phyloP scores from a whole-genome alignment of 2,329 filamentous ascomycete species.

The Alternaria triticina region DNA sequence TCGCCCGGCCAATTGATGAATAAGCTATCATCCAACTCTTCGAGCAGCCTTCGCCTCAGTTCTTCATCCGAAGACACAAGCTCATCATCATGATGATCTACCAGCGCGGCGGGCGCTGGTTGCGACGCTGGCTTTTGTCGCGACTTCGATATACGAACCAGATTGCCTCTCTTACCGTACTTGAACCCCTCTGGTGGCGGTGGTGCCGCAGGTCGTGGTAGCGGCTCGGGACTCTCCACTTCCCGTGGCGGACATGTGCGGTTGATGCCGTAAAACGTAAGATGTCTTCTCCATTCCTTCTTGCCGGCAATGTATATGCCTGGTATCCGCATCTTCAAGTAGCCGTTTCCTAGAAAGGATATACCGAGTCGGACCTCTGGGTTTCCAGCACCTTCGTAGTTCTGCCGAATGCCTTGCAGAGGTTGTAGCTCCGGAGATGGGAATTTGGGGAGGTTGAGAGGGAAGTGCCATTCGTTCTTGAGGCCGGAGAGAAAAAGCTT shows the following conservation, averaged over 20 bases:
- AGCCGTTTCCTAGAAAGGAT: background rate
- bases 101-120: background rate
- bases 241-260: background rate
- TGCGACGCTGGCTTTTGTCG: background rate
- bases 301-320: background rate
- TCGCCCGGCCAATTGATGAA: background rate
- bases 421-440: background rate
- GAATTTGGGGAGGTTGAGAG: background rate
- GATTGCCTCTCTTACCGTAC: background rate
- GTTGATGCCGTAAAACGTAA: background rate
- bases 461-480: background rate
- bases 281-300: background rate
- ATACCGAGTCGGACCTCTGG: background rate
- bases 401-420: background rate
- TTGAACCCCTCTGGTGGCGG: background rate
- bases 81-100: background rate
- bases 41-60: background rate
- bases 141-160: background rate
- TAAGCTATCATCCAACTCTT: background rate
- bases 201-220: background rate
- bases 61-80: too few relatives aligned
- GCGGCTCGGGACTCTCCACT: background rate
- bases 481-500: fast-evolving
- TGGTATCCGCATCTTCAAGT: background rate
- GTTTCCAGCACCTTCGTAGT: background rate